Evolutionary conservation across 257 asterid species (phyloP).

Genomic region (Anisodus acutangulus): DNA sequence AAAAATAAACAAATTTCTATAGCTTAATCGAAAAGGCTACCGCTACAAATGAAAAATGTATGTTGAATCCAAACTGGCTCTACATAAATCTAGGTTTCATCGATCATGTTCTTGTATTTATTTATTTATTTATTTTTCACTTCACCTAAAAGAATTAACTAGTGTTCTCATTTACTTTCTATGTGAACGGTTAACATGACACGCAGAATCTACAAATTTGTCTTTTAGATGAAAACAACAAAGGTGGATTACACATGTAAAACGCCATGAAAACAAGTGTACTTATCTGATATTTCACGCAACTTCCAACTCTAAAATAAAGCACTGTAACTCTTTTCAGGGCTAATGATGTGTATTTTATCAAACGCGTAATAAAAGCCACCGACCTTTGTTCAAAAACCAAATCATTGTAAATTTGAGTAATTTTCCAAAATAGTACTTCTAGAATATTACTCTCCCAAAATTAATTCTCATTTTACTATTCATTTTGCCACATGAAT

Average conservation of each 20-base stretch:
- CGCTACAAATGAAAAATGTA: background rate
- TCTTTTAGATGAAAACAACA: background rate
- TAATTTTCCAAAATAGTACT: too few species aligned
- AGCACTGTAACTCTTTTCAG: background rate
- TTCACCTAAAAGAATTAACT: background rate
- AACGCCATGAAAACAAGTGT: background rate
- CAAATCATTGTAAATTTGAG: background rate
- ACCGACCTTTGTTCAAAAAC: background rate
- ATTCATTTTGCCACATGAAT: too few species aligned
- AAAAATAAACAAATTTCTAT: background rate
- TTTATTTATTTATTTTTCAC: background rate
- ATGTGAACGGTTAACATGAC: too few species aligned
- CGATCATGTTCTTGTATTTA: background rate
- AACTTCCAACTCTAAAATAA: background rate
- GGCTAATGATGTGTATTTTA: background rate
- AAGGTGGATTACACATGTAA: background rate
- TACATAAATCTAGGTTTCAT: background rate
- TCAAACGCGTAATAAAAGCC: constrained; percentile 4
- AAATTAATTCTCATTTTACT: too few species aligned
- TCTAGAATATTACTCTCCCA: too few species aligned
- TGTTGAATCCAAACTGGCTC: background rate
- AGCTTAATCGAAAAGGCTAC: background rate
- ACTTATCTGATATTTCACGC: background rate
- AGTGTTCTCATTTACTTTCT: background rate
- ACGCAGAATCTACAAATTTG: constrained; percentile 18